Base-by-base conservation (phyloP, 2,329 filamentous ascomycete genomes). In the Colletotrichum nymphaeae region DNA sequence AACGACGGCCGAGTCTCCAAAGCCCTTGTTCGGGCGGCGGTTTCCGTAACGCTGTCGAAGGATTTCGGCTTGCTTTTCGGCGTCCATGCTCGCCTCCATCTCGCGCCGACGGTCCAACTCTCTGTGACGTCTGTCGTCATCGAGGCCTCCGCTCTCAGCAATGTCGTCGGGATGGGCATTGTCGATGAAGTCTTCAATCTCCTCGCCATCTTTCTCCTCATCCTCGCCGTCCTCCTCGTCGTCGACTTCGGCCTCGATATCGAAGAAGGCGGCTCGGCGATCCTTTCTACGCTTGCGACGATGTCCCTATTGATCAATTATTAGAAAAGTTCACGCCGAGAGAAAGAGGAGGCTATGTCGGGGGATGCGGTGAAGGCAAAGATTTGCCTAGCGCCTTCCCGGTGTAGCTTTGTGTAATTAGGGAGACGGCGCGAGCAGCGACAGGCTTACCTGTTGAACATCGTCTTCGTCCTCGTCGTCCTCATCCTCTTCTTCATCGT, bases 161-260 rank as follows among this genome's bases (percentile, higher is more conserved):
- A 96, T 87, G 80, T 98, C 96, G 82, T 98, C 95, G 7, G 94
- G 94, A 81, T 98, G 95, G 75, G 94, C 94, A 81, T 97, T 94
- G 76, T 95, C 94, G 80, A 95, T 95, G 81, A 97, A 95, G 76
- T 94, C 93, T 70, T 95, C 95, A 66, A 92, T 91, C 77, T 93
- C 95, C 77, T 95, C 92, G 72, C 94, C 91, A 67, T 97, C 95
- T 77, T 97, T 95, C 77, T 98, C 96, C 64, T 97, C 95, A 76
- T 97, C 95, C 74, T 94, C 94, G 76, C 90, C 93, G 77, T 95
- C 94, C 78, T 98, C 95, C 78, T 97, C 95, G 76, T 97, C 97
- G 80, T 98, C 97, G 77, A 99, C 97, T 85, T 98, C 97, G 82
- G 97, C 97, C 88, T 99, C 97, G 79, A 96, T 94, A 91, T 99